A percentile compares a stretch with the other conserved stretches of the same genome.
Evolutionary conservation across 1,139 yeast species (phyloP).

Genomic region (Debaryomyces udenii): DNA sequence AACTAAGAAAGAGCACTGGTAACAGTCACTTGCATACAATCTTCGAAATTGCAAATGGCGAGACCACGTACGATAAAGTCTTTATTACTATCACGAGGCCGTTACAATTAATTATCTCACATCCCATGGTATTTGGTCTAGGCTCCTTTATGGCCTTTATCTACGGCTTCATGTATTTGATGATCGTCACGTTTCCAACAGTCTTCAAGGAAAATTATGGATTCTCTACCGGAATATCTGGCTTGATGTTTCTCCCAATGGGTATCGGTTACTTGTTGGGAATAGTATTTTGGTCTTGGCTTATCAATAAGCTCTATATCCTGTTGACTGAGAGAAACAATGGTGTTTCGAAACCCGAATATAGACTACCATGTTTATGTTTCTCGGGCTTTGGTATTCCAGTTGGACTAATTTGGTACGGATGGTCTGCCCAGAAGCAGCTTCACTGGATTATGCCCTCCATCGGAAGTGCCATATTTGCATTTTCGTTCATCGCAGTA

Average conservation of each 20-base stretch:
- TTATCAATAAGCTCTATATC: conserved; percentile 41
- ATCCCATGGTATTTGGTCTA: conserved; percentile 65
- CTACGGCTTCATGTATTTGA: conserved; percentile 64
- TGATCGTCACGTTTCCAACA: conserved; percentile 60
- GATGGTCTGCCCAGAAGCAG: conserved; percentile 60
- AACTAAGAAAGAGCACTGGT: conserved; percentile 53
- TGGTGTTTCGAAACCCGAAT: conserved; percentile 63
- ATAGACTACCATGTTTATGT: conserved; percentile 49
- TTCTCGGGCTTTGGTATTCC: conserved; percentile 52
- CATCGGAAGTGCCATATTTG: conserved; percentile 57
- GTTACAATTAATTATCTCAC: conserved; percentile 49
- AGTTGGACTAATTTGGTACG: conserved; percentile 60
- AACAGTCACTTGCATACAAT: conserved; percentile 59
- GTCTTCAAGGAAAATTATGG: conserved; percentile 53
- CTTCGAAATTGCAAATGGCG: conserved; percentile 50
- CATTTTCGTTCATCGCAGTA: conserved; percentile 58
- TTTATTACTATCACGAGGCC: conserved; percentile 54
- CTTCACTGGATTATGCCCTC: conserved; percentile 60
- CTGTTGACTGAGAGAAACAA: conserved; percentile 39
- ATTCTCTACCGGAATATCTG: conserved; percentile 52
- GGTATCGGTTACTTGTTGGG: conserved; percentile 56
- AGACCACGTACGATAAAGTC: conserved; percentile 33
- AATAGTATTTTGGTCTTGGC: conserved; percentile 44
- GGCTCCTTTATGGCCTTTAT: conserved; percentile 66
- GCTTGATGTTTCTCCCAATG: conserved; percentile 59